Conservation (phyloP, 345 rosid genomes). For the Bretschneidera sinensis region DNA sequence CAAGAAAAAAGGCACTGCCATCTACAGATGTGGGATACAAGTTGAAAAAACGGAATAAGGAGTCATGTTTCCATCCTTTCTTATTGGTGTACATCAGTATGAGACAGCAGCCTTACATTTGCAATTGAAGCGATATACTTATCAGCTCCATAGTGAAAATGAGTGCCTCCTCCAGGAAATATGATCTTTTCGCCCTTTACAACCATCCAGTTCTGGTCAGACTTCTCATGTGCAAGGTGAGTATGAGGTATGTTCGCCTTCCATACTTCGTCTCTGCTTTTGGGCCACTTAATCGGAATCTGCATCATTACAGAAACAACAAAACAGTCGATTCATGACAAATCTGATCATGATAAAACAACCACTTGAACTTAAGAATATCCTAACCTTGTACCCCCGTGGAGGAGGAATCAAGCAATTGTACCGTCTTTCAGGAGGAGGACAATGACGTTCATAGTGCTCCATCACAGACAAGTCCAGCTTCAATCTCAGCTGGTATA, state of each 20-base stretch:
- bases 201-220: conserved; percentile 99
- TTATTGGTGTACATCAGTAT: background rate
- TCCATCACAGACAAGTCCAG: conserved; percentile 92
- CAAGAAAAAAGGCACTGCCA: too few relatives aligned
- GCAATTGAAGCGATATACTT: conserved; percentile 94
- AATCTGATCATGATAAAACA: conserved; percentile 1
- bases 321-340: background rate
- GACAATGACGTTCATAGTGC: conserved; percentile 98
- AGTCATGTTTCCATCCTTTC: background rate
- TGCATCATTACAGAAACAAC: conserved; percentile 19
- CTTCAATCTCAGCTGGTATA: conserved; percentile 94
- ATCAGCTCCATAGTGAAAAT: conserved; percentile 98
- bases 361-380: conserved; percentile 1
- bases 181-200: conserved; percentile 91
- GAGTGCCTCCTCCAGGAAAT: conserved; percentile 99
- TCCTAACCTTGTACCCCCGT: conserved; percentile 74
- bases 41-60: background rate
- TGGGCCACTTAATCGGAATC: conserved; percentile 99
- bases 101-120: conserved; percentile 48
- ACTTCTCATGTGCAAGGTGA: conserved; percentile 95
- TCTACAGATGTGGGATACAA: background rate
- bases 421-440: conserved; percentile 83
- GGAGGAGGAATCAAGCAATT: conserved; percentile 99
- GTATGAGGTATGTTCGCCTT: conserved; percentile 98
- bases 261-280: conserved; percentile 99